Base-by-base conservation (phyloP, 192 early-diverging fungal species). In the Linderina pennispora region DNA sequence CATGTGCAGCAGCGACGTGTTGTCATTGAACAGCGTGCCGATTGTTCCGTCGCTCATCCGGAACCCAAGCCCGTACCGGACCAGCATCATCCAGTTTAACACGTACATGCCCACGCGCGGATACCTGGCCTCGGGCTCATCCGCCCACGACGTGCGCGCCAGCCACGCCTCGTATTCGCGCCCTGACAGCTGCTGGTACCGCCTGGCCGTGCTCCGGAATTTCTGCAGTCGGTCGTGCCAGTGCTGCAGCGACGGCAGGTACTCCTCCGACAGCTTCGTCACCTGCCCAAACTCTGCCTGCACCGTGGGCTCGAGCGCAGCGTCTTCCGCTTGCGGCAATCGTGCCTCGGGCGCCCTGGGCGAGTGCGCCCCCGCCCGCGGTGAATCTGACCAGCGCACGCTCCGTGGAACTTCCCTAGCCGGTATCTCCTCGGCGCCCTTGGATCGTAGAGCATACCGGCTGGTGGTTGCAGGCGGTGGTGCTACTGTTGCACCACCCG, bases 21-120 rank as follows among this genome's bases (percentile, higher is more conserved):
- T 78, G 64, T 98, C 95, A 40, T 97, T 97, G 62, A 87, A 97
- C 33, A 87, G 76, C 1, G 92, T 81, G 9, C 93, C 95, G 19
- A 79, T 64, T 8, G 83, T 82, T 9, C 88, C 87, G 56, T 97
- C 91, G 20, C 84, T 81, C 45, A 97, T 62, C 38, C 84, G 78
- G 63, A 94, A 98, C 1, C 87, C 88, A 40, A 97, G 60, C 8
- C 95, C 95, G 56, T 94, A 96, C 28, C 87, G 89, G 48, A 74
- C 63, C 10, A 84, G 74, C 48, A 83, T 84, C 43, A 97, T 78
- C 91, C 93, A 98, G 57, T 87, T 91, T 20, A 79, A 77, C 26
- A 98, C 75, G 48, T 92, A 95, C 21, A 90, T 62, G 43, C 67
- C 67, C 3, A 71, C 67, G 5, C 42, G 51, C 15, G 69, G 18